A percentile compares a stretch with the other conserved stretches of the same genome.
These are phyloP conservation scores for Phytophthora vignae DNA, from an alignment of 352 stramenopile species.

Conservation along the genomic window DNA sequence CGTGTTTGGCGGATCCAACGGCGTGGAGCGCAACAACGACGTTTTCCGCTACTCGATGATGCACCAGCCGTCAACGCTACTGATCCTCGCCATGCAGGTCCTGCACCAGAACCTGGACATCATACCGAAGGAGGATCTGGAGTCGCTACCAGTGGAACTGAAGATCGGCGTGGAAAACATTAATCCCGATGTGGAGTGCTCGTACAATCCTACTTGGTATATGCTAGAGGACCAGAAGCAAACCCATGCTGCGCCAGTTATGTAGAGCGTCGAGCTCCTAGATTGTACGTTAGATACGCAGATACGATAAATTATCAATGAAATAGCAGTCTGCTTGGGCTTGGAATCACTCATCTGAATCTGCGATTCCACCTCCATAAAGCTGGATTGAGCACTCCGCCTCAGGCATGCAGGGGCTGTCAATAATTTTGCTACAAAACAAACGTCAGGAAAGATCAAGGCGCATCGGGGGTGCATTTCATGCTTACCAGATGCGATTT, in stretches of 20 bases:
- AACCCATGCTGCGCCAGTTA: slow-evolving; percentile 44
- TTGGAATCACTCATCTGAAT: slow-evolving; percentile 59
- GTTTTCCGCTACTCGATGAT: slow-evolving; percentile 73
- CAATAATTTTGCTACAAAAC: slow-evolving; percentile 75
- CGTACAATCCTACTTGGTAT: slow-evolving; percentile 77
- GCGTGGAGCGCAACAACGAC: slow-evolving; percentile 85
- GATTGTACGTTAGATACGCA: slow-evolving; percentile 54
- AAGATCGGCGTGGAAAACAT: slow-evolving; percentile 73
- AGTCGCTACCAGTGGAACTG: slow-evolving; percentile 69
- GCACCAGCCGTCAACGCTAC: slow-evolving; percentile 68
- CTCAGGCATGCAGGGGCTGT: slow-evolving; percentile 89
- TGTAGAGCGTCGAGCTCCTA: slow-evolving; percentile 47
- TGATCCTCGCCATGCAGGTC: slow-evolving; percentile 77
- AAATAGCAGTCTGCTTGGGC: neutral
- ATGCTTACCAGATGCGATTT: slow-evolving; percentile 82
- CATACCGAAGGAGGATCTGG: slow-evolving; percentile 49
- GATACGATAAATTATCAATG: slow-evolving; percentile 49
- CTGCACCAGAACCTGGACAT: slow-evolving; percentile 57
- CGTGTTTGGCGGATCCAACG: slow-evolving; percentile 86
- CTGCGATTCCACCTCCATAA: slow-evolving; percentile 64
- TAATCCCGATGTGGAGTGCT: slow-evolving; percentile 68
- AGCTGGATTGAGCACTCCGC: slow-evolving; percentile 85
- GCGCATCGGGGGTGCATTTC: neutral
- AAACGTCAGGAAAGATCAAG: neutral
- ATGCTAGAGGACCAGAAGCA: slow-evolving; percentile 60